phyloP scores from a whole-genome alignment of 768 basidiomycete genomes.

The Amanita fuliginea region DNA sequence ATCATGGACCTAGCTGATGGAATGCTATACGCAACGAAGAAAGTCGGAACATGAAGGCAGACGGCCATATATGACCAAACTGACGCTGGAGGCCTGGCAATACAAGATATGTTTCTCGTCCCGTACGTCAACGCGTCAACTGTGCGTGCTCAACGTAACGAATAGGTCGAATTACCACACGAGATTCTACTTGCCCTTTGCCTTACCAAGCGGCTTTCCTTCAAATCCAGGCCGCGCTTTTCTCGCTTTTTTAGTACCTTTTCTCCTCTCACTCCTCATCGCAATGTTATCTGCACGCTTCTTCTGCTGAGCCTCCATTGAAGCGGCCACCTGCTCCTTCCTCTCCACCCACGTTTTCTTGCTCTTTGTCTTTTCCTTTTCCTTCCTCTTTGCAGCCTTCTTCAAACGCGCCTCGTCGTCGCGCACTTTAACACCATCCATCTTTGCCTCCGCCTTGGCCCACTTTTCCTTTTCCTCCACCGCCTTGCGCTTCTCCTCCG shows the following conservation, averaged over 20 bases:
- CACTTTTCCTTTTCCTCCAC: constrained; percentile 80
- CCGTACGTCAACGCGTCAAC: no score
- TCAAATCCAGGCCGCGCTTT: constrained; percentile 75
- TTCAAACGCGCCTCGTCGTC: constrained; percentile 82
- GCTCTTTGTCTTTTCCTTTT: constrained; percentile 79
- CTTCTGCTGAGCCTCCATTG: constrained; percentile 81
- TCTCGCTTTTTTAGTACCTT: constrained; percentile 56
- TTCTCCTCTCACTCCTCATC: constrained; percentile 66
- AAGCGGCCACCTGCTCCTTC: constrained; percentile 62
- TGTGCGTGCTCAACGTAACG: no score
- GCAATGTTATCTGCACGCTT: constrained; percentile 90
- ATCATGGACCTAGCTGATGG: no score
- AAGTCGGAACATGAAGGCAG: no score
- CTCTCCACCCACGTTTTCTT: constrained; percentile 84
- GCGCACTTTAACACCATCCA: constrained; percentile 85
- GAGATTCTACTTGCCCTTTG: constrained; percentile 5
- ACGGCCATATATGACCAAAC: no score
- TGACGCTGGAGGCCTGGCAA: no score
- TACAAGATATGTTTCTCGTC: no score
- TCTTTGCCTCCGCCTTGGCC: constrained; percentile 79
- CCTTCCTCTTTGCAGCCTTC: constrained; percentile 55
- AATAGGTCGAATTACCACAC: no score
- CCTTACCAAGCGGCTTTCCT: constrained; percentile 67
- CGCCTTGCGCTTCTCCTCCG: constrained; percentile 74
- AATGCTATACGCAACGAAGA: no score